Evolutionary conservation across 108 stramenopile genomes (phyloP).

Genomic region (Nitzschia sp.): DNA sequence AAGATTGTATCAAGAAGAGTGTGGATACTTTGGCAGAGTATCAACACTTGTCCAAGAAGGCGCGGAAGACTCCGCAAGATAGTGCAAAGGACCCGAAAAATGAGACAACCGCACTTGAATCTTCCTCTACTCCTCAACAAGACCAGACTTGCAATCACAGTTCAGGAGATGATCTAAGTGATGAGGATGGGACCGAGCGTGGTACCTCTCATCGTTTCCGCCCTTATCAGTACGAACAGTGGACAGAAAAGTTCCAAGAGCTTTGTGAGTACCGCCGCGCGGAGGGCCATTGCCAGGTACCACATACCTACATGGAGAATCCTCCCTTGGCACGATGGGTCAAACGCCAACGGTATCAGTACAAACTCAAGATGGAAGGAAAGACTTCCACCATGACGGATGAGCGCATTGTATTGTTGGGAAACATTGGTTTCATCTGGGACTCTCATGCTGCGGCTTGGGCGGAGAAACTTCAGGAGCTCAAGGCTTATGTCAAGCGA

Average conservation of each 20-base stretch:
- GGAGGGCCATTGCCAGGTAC: constrained; percentile 36
- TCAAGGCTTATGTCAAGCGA: constrained; percentile 19
- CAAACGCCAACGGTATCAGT: constrained; percentile 44
- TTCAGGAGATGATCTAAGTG: neutral
- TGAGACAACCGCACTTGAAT: no score
- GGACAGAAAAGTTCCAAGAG: constrained; percentile 42
- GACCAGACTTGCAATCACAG: neutral
- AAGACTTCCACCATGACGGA: constrained; percentile 45
- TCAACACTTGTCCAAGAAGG: constrained; percentile 24
- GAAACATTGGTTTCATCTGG: constrained; percentile 55
- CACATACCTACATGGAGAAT: constrained; percentile 23
- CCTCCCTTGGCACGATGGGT: constrained; percentile 24
- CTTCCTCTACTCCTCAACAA: no score
- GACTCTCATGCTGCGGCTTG: constrained; percentile 38
- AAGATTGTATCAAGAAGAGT: constrained; percentile 1
- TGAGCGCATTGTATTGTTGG: constrained; percentile 46
- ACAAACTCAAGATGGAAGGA: constrained; percentile 42
- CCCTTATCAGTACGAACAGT: constrained; percentile 30
- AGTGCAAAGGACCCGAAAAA: no score
- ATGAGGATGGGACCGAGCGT: neutral
- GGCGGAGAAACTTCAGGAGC: constrained; percentile 28
- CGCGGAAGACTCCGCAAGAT: neutral
- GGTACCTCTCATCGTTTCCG: constrained; percentile 20
- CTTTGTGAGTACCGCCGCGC: constrained; percentile 26
- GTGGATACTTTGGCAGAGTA: neutral